Base-by-base conservation (phyloP, 169 alveolate species). In the Plasmodium ovale region DNA sequence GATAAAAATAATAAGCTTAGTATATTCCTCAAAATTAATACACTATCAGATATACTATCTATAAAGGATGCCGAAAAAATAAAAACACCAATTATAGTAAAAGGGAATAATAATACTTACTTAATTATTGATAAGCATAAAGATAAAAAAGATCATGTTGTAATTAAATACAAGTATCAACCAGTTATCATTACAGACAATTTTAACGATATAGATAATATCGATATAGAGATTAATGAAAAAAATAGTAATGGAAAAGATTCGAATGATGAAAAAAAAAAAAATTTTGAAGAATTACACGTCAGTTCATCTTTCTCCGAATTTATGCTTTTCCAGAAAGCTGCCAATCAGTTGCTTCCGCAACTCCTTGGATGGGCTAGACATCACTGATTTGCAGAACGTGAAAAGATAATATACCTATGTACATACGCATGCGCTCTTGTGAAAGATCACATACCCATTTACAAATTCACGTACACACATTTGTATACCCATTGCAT, bases 351-450 rank as follows among this genome's bases (percentile, higher is more conserved):
- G 60, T 82, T 82, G 29, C 58, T 82, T 14, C 90, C 90, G 33
- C 84, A 82, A 39, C 39, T 82, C 35, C 33, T 82, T 14, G 90
- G 90, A 6, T 82, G 90, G 90, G 84, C 90, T 6, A 82, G 56
- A 42, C 90, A 65, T 6, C 33, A 58, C 21, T 74, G 54, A 74
- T 67, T 9, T 39, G 51, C 51, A 39, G 9, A 39, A 39, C 9
- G 51, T 39, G 51, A 5, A 39, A 39, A 5, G 5, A 39, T 39
- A 6, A 6, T 9, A 5, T 9, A 39, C 9, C 5, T 39, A 6
- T 39, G 5, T 39, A 6, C 51, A 5, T 6, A 39, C 51, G n/a
- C 51, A 14, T 35, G 54, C 42, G 27, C 19, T 1, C 3, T 0
- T 25, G 4, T 60, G 19, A 6, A 21, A 23, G 53, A 7, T 16